Evolutionary conservation across 2,329 filamentous ascomycete genomes (phyloP).

Genomic region (Sporothrix inflata): DNA sequence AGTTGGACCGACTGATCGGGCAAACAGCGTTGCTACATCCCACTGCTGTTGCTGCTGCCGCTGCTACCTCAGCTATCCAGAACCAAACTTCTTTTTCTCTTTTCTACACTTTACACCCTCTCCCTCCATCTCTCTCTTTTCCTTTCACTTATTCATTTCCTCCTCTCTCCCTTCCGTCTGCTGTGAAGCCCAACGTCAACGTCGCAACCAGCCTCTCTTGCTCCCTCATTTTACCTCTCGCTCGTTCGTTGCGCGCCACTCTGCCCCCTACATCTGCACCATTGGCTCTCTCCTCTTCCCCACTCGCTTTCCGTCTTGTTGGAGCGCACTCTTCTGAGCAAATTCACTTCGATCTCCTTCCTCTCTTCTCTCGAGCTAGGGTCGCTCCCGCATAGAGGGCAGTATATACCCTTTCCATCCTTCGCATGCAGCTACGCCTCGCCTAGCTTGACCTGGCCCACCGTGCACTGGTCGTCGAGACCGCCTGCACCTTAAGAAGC

Average conservation of each 20-base stretch:
- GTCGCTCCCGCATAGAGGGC: background rate
- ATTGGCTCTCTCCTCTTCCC: conserved; percentile 9
- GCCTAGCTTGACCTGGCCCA: background rate
- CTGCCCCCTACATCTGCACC: background rate
- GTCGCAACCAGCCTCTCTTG: conserved; percentile 16
- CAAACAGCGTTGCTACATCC: conserved; percentile 5
- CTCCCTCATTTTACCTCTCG: background rate
- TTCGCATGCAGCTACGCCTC: conserved; percentile 30
- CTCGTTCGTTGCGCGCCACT: background rate
- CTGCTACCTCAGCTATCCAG: conserved; percentile 21
- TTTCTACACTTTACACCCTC: conserved; percentile 6
- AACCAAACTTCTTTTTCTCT: background rate
- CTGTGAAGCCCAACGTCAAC: background rate
- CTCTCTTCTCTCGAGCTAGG: background rate
- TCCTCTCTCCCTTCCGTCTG: background rate
- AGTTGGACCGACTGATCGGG: conserved; percentile 18
- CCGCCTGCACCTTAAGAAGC: conserved; percentile 28
- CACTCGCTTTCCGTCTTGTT: background rate
- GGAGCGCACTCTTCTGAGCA: background rate
- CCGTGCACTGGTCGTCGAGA: background rate
- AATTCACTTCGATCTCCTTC: background rate
- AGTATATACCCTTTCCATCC: conserved; percentile 7
- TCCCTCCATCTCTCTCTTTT: background rate
- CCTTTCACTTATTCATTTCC: background rate
- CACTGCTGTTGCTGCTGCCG: background rate